Evolutionary conservation across 495 filamentous ascomycete genomes (phyloP), one percentile per base, ranked within the genome.

Genomic region (Saxophila tyrrhenica): DNA sequence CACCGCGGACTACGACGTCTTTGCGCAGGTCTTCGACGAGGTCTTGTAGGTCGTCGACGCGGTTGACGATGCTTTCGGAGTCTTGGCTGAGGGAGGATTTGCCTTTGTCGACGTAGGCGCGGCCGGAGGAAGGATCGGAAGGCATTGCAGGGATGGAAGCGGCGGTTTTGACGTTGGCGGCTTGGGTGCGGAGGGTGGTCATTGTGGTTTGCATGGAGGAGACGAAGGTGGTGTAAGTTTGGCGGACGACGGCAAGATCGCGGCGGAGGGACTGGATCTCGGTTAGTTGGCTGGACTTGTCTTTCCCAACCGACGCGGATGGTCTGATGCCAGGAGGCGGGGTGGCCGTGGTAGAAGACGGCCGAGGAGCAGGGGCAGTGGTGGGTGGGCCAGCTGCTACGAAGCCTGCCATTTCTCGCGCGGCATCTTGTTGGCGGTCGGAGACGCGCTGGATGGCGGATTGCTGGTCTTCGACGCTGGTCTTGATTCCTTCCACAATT

Each of bases 21-120:
- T 97, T 97, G 54, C 92, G 88, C 25, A 99, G 79, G 66, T 97
- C 94, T 65, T 99, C 92, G 29, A 99, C 85, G 42, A 92, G 72
- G 65, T 99, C 94, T 70, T 95, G 90, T 17, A 99, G 79, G 63
- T 96, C 89, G 65, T 99, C 92, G 15, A 99, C 91, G 55, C 86
- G 84, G 56, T 77, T 80, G 59, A 99, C 88, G 47, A 98, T 79
- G 39, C 78, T 83, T 67, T 95, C 89, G 7, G 86, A 89, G 61
- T 95, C 90, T 41, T 81, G 78, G 45, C 79, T 82, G 52, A 98
- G 80, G 23, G 78, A 73, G 67, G 94, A 91, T 67, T 92, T 94
- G 20, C 91, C 90, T 15, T 75, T 76, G 60, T 85, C 80, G 54
- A 98, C 86, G 66, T 96, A 91, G 9, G 81, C 72, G 55, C 86